A percentile compares a stretch with the other conserved stretches of the same genome.
Evolutionary conservation across 257 asterid genomes (phyloP).

Genomic region (Asclepias syriaca): DNA sequence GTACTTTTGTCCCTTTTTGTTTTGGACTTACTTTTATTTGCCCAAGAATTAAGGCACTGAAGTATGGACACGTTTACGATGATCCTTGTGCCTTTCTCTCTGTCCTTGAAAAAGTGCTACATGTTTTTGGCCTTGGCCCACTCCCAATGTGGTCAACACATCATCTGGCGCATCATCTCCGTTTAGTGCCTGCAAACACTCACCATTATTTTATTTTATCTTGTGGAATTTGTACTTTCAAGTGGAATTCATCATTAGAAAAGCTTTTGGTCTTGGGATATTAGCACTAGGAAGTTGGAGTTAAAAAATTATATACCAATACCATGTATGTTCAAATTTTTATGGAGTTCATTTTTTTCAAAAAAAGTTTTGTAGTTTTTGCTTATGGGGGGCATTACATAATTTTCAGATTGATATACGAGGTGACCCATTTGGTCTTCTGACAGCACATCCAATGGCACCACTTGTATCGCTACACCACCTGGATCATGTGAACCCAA

Average conservation of each 20-base stretch:
- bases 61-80: neutral
- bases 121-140: conserved; percentile 1
- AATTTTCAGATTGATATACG: conserved; percentile 62
- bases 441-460: conserved; percentile 81
- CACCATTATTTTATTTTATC: neutral
- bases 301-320: too few species aligned
- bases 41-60: neutral
- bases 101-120: neutral
- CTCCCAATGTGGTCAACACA: neutral
- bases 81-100: neutral
- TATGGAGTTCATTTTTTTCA: too few species aligned
- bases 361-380: neutral
- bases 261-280: neutral
- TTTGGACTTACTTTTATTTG: neutral
- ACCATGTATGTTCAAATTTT: too few species aligned
- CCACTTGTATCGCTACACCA: conserved; percentile 91
- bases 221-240: neutral
- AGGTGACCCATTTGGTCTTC: conserved; percentile 70
- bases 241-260: neutral
- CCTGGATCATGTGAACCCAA: conserved; percentile 48
- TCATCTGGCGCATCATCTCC: neutral
- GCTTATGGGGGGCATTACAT: neutral
- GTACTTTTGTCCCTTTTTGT: neutral
- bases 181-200: neutral
- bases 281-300: neutral